A percentile compares a stretch with the other conserved stretches of the same genome.
These are phyloP conservation scores for Hypoxylon sp. DNA, from an alignment of 2,329 filamentous ascomycete species.

Conservation along the genomic window DNA sequence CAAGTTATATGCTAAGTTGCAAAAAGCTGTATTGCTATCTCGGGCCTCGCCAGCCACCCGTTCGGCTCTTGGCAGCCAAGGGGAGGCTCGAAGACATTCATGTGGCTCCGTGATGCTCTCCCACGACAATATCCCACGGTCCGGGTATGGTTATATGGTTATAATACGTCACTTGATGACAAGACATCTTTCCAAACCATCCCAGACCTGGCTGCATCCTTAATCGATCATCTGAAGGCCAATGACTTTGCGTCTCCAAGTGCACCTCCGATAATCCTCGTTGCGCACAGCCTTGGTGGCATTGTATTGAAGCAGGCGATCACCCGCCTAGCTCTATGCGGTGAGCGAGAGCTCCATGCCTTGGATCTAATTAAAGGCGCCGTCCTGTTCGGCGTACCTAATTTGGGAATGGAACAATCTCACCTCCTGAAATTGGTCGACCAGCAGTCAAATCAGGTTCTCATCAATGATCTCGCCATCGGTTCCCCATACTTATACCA, in stretches of 20 bases:
- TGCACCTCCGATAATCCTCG: slow-evolving; percentile 6
- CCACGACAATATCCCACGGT: slow-evolving; percentile 28
- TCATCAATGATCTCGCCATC: slow-evolving; percentile 1
- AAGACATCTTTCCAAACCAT: slow-evolving; percentile 5
- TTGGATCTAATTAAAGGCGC: slow-evolving; percentile 1
- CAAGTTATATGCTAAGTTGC: neutral
- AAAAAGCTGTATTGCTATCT: slow-evolving; percentile 45
- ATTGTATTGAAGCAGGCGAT: slow-evolving; percentile 6
- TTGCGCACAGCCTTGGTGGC: slow-evolving; percentile 15
- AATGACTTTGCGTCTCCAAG: neutral
- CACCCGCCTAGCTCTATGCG: neutral
- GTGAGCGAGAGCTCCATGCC: neutral
- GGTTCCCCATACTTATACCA: neutral
- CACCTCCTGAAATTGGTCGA: slow-evolving; percentile 3
- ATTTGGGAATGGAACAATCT: slow-evolving; percentile 15
- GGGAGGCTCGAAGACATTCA: slow-evolving; percentile 20
- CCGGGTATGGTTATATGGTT: slow-evolving; percentile 10
- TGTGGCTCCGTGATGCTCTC: slow-evolving; percentile 48
- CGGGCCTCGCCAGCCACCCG: slow-evolving; percentile 45
- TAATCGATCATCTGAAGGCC: slow-evolving; percentile 5
- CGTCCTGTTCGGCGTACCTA: slow-evolving; percentile 14
- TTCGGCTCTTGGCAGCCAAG: slow-evolving; percentile 47
- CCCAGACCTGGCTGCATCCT: slow-evolving; percentile 1
- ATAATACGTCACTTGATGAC: slow-evolving; percentile 6
- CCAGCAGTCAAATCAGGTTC: neutral